These are phyloP conservation scores for Mycothermus thermophilus DNA, from an alignment of 495 filamentous ascomycete species.

Conservation along the genomic window DNA sequence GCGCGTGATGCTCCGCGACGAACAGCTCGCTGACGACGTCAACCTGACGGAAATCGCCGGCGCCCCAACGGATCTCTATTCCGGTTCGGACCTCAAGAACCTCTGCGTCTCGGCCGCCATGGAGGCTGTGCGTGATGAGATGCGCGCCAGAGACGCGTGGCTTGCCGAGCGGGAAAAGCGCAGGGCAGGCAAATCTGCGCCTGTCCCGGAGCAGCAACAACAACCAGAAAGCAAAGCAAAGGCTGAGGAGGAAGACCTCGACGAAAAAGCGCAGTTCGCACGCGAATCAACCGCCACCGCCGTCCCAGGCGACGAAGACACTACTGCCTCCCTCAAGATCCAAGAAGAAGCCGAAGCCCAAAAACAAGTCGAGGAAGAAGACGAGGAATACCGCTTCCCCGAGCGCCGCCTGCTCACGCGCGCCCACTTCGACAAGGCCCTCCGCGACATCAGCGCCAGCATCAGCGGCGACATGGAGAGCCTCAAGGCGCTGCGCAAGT, in stretches of 20 bases:
- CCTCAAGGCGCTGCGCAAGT: slow-evolving; percentile 75
- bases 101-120: slow-evolving; percentile 81
- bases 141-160: slow-evolving; percentile 39
- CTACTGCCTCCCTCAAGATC: no score
- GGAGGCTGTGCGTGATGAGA: slow-evolving; percentile 68
- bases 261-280: no score
- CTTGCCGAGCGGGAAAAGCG: not conserved
- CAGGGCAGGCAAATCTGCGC: no score
- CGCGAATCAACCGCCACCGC: no score
- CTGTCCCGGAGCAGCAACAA: no score
- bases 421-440: slow-evolving; percentile 68
- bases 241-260: no score
- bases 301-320: no score
- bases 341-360: no score
- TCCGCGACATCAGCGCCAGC: slow-evolving; percentile 82
- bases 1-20: slow-evolving; percentile 69
- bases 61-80: slow-evolving; percentile 75
- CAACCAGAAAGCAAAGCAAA: no score
- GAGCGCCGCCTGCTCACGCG: slow-evolving; percentile 50
- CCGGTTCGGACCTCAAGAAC: slow-evolving; percentile 93
- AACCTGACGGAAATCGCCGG: slow-evolving; percentile 52
- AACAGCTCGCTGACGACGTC: slow-evolving; percentile 54
- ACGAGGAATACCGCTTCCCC: slow-evolving; percentile 44
- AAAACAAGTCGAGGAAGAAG: slow-evolving; percentile 5
- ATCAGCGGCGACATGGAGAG: slow-evolving; percentile 91